A percentile compares a stretch with the other conserved stretches of the same genome.
Evolutionary conservation across 2,329 filamentous ascomycete genomes (phyloP).

Genomic region (Pseudonectria buxi): DNA sequence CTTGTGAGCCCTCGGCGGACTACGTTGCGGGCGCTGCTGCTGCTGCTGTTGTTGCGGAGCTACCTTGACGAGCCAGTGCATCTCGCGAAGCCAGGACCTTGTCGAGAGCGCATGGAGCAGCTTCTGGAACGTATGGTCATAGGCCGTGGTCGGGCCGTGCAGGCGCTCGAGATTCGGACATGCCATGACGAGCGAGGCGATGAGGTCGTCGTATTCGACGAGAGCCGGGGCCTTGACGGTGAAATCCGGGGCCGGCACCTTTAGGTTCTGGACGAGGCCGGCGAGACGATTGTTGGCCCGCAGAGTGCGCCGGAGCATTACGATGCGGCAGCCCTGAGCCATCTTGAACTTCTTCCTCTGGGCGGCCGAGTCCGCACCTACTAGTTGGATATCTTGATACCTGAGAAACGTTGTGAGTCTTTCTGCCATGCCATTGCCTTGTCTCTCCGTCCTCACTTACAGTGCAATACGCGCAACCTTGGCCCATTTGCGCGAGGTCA

Average conservation of each 20-base stretch:
- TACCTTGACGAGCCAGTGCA: slow-evolving; percentile 51
- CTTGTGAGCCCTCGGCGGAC: slow-evolving; percentile 24
- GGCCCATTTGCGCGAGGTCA: slow-evolving; percentile 46
- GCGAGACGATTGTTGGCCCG: slow-evolving; percentile 47
- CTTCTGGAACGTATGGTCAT: slow-evolving; percentile 50
- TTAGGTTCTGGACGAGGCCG: slow-evolving; percentile 48
- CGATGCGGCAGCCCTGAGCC: slow-evolving; percentile 44
- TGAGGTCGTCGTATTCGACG: slow-evolving; percentile 49
- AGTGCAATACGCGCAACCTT: slow-evolving; percentile 44
- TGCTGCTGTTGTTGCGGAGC: slow-evolving; percentile 24
- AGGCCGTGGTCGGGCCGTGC: slow-evolving; percentile 45
- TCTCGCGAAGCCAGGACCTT: slow-evolving; percentile 46
- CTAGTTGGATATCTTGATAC: slow-evolving; percentile 52
- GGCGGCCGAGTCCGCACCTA: slow-evolving; percentile 47
- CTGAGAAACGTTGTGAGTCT: slow-evolving; percentile 21
- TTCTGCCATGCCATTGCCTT: too few relatives aligned
- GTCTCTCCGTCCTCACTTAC: slow-evolving; percentile 30
- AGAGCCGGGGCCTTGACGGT: slow-evolving; percentile 26
- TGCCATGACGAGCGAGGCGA: slow-evolving; percentile 56
- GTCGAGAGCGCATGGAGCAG: slow-evolving; percentile 55
- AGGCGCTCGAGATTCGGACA: slow-evolving; percentile 58
- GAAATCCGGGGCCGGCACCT: slow-evolving; percentile 42
- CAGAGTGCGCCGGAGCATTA: slow-evolving; percentile 52
- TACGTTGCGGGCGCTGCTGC: slow-evolving; percentile 20
- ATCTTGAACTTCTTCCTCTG: slow-evolving; percentile 54